phyloP scores from a whole-genome alignment of 2,329 filamentous ascomycete species.

The Colletotrichum sp. region DNA sequence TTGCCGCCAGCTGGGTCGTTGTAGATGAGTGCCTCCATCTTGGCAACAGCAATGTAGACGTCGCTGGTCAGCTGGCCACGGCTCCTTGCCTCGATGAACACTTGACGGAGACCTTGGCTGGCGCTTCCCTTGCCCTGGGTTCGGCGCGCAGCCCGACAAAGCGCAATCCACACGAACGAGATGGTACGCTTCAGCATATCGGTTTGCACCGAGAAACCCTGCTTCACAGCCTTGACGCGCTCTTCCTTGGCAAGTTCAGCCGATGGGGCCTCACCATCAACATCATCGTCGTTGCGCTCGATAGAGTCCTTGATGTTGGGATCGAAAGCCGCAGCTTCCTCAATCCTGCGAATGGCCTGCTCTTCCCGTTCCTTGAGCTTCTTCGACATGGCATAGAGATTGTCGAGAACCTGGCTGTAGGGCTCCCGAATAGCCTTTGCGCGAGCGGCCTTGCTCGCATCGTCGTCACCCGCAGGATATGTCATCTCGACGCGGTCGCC shows the following conservation, averaged over 20 bases:
- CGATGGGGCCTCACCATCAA: slow-evolving; percentile 25
- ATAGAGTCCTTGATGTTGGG: slow-evolving; percentile 41
- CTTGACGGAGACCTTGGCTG: slow-evolving; percentile 75
- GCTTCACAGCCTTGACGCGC: slow-evolving; percentile 64
- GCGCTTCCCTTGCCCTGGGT: slow-evolving; percentile 81
- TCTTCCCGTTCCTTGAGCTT: slow-evolving; percentile 71
- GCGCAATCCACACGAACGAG: slow-evolving; percentile 92
- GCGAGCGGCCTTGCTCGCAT: slow-evolving; percentile 75
- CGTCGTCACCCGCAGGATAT: slow-evolving; percentile 77
- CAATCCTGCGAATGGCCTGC: slow-evolving; percentile 60
- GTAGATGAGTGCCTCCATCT: slow-evolving; percentile 95
- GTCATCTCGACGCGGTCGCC: slow-evolving; percentile 86
- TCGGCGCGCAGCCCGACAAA: slow-evolving; percentile 92
- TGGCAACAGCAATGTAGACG: slow-evolving; percentile 90
- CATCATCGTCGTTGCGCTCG: slow-evolving; percentile 54
- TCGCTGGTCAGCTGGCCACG: slow-evolving; percentile 90
- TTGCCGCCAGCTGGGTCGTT: slow-evolving; percentile 91
- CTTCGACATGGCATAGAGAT: slow-evolving; percentile 85
- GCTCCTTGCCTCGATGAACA: slow-evolving; percentile 88
- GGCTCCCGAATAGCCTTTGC: slow-evolving; percentile 81
- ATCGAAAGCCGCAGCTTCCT: slow-evolving; percentile 52
- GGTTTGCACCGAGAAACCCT: slow-evolving; percentile 74
- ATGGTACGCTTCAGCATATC: slow-evolving; percentile 82
- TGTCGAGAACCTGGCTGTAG: slow-evolving; percentile 82
- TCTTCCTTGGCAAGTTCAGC: slow-evolving; percentile 59